Evolutionary conservation across 805 yeast species (phyloP), one percentile per base, ranked within the genome.

Genomic region (Pichia kluyveri): DNA sequence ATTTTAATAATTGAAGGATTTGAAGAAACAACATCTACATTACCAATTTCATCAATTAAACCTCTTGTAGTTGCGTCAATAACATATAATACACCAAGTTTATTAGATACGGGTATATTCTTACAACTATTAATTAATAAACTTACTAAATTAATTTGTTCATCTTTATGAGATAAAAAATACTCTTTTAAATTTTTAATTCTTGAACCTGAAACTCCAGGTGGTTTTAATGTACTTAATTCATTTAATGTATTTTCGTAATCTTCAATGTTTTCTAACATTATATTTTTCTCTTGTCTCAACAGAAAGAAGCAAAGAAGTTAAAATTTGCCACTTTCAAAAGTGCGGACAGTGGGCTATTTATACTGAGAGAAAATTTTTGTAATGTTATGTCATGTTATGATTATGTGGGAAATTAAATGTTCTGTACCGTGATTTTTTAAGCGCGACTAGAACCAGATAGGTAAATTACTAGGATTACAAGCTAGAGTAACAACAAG

Each of bases 171-270:
- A 55, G 76, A 76, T 51, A 82, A 72, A 49, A 96, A 95, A 52
- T 86, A 64, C 49, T 86, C 84, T 42, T 91, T 86, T 61, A 90
- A 71, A 60, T 82, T 82, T 65, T 86, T 86, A 67, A 91, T 93
- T 70, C 96, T 88, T 48, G 96, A 81, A 41, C 98, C 98, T 30
- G 97, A 89, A 46, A 91, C 93, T 51, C 99, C 98, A 14, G 91
- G 91, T 15, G 96, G 79, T 66, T 82, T 83, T 57, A 84, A 68
- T 7, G 76, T 71, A 30, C 76, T 70, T 46, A 78, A 62, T 59
- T 77, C 81, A 54, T 70, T 71, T 50, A 76, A 65, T 32, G 70
- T 69, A 43, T 66, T 53, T 53, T 74, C 78, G 57, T 77, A 76
- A 54, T 74, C 70, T 56, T 71, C 73, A 51, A 68, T 63, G 49